Conservation (phyloP, 306 rosid genomes). For the Malus sylvestris region DNA sequence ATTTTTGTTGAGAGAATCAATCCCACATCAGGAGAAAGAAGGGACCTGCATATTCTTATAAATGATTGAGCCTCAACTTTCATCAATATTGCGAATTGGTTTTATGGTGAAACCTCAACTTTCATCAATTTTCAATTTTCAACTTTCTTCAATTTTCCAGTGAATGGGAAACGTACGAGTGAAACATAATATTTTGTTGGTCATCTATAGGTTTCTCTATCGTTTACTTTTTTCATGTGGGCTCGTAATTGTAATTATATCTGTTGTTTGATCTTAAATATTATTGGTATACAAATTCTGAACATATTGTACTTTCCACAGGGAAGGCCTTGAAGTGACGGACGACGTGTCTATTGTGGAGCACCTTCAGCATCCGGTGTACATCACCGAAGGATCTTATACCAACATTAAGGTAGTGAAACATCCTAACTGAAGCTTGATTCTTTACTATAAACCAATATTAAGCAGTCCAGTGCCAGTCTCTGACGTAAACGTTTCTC, state of each 20-base stretch:
- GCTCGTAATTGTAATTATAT: background rate
- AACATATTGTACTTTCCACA: slow-evolving; percentile 24
- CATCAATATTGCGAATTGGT: too few relatives aligned
- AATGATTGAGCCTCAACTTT: too few relatives aligned
- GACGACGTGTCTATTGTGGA: slow-evolving; percentile 95
- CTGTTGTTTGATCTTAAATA: background rate
- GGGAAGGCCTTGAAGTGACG: slow-evolving; percentile 88
- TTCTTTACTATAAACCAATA: background rate
- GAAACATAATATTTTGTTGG: too few relatives aligned
- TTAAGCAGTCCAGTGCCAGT: background rate
- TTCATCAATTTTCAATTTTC: too few relatives aligned
- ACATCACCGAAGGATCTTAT: slow-evolving; percentile 82
- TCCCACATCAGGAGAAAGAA: too few relatives aligned
- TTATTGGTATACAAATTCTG: slow-evolving; percentile 9
- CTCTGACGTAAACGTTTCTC: background rate
- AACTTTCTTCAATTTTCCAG: too few relatives aligned
- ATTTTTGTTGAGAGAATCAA: background rate
- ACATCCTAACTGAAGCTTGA: background rate
- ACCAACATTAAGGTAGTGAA: slow-evolving; percentile 85
- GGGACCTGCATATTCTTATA: too few relatives aligned
- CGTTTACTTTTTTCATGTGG: background rate
- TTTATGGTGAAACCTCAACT: too few relatives aligned
- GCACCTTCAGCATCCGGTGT: slow-evolving; percentile 79
- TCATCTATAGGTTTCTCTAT: too few relatives aligned
- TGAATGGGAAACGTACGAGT: too few relatives aligned